These are phyloP conservation scores for Penicillium brasilianum DNA, from an alignment of 2,329 filamentous ascomycete species.

Conservation along the genomic window DNA sequence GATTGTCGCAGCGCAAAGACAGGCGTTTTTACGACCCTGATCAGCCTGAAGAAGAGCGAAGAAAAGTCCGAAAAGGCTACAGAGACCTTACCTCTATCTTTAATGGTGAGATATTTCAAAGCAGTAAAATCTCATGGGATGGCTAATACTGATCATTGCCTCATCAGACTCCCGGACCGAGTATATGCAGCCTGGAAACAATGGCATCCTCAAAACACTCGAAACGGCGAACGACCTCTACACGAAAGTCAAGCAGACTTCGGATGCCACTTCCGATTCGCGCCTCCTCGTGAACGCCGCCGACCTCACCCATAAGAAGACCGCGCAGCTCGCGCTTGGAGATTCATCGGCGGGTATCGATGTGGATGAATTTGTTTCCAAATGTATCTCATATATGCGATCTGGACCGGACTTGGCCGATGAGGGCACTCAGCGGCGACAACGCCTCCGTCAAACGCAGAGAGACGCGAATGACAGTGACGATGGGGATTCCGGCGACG, in stretches of 20 bases:
- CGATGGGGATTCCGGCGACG: slow-evolving; percentile 72
- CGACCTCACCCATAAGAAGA: slow-evolving; percentile 79
- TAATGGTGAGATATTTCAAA: slow-evolving; percentile 54
- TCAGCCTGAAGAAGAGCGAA: slow-evolving; percentile 75
- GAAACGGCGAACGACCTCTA: slow-evolving; percentile 68
- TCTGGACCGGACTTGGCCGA: slow-evolving; percentile 62
- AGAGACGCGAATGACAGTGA: slow-evolving; percentile 62
- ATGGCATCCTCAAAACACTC: slow-evolving; percentile 69
- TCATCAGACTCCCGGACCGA: slow-evolving; percentile 70
- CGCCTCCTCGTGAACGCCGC: slow-evolving; percentile 80
- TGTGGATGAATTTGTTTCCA: slow-evolving; percentile 88
- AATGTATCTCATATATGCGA: slow-evolving; percentile 87
- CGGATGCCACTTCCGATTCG: slow-evolving; percentile 88
- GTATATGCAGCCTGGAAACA: slow-evolving; percentile 68
- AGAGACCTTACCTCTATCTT: slow-evolving; percentile 69
- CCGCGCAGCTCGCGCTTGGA: slow-evolving; percentile 74
- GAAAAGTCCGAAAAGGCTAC: slow-evolving; percentile 70
- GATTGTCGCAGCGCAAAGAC: slow-evolving; percentile 43
- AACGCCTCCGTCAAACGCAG: slow-evolving; percentile 41
- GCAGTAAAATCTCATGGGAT: neutral
- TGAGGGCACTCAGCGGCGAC: slow-evolving; percentile 43
- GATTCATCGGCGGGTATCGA: slow-evolving; percentile 77
- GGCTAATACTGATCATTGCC: neutral
- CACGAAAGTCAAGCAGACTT: slow-evolving; percentile 78
- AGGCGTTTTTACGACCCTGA: slow-evolving; percentile 76